A percentile compares a stretch with the other conserved stretches of the same genome.
Conservation (phyloP, 1,139 yeast species). For the Cylindricascospora bacillispora region DNA sequence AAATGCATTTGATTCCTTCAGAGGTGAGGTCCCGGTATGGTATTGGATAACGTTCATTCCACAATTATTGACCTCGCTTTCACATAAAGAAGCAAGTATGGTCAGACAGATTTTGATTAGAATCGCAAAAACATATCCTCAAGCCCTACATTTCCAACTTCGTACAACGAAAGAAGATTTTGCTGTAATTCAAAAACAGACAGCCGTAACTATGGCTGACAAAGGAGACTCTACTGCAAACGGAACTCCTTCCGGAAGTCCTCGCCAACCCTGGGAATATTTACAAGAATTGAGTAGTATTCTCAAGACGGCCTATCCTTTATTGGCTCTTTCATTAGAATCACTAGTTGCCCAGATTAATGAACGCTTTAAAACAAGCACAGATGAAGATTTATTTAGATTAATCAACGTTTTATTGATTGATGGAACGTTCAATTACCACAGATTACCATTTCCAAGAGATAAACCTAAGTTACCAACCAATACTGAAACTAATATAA, state of each 20-base stretch:
- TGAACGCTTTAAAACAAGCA: conserved; percentile 85
- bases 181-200: conserved; percentile 75
- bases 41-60: conserved; percentile 98
- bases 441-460: conserved; percentile 73
- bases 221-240: conserved; percentile 15
- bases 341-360: conserved; percentile 91
- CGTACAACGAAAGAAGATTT: conserved; percentile 92
- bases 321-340: conserved; percentile 83
- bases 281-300: conserved; percentile 94
- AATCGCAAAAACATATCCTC: conserved; percentile 94
- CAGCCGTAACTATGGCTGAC: conserved; percentile 40
- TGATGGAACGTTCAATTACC: conserved; percentile 83
- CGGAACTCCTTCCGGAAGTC: conserved; percentile 9
- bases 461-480: conserved; percentile 85
- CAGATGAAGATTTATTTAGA: conserved; percentile 94
- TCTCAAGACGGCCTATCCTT: conserved; percentile 89
- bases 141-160: conserved; percentile 89
- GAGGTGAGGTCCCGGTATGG: conserved; percentile 98
- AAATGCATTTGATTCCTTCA: conserved; percentile 79
- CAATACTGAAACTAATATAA: conserved; percentile 80
- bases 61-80: conserved; percentile 76
- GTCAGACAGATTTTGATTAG: conserved; percentile 80
- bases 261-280: conserved; percentile 82
- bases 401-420: conserved; percentile 82
- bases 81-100: conserved; percentile 81